These are phyloP conservation scores for Solanum hybrid DNA, from an alignment of 305 asterid species.

Conservation along the genomic window DNA sequence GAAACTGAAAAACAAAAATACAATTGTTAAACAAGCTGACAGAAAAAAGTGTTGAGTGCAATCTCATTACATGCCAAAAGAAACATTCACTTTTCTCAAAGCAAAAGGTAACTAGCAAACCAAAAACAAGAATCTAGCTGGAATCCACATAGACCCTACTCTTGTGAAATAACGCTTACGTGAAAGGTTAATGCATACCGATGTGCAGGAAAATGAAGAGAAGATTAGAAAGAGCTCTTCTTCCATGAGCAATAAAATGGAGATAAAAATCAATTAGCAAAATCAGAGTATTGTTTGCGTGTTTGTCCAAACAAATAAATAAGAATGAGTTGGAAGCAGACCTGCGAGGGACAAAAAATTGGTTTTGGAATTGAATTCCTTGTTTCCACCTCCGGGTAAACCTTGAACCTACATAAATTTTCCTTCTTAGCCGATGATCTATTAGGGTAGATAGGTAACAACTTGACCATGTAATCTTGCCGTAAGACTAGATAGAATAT, in stretches of 20 bases:
- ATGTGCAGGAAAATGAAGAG: neutral
- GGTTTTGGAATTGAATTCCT: constrained; percentile 65
- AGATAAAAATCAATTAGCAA: neutral
- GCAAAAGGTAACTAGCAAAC: neutral
- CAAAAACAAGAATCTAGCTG: neutral
- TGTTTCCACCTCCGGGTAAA: constrained; percentile 91
- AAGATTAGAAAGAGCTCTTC: neutral
- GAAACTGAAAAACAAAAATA: neutral
- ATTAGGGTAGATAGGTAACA: neutral
- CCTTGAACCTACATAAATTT: constrained; percentile 57
- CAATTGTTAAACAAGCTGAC: neutral
- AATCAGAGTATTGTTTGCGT: neutral
- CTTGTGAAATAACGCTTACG: neutral
- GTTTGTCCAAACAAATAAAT: neutral
- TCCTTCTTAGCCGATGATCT: constrained; percentile 3
- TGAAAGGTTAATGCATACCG: neutral
- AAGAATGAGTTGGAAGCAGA: constrained; percentile 20
- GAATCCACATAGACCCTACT: neutral
- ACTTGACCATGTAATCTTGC: neutral
- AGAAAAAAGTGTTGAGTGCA: neutral
- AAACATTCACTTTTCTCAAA: neutral
- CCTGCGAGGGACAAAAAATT: constrained; percentile 84
- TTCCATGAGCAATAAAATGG: neutral
- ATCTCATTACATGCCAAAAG: neutral
- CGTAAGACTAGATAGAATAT: neutral